A percentile compares a stretch with the other conserved stretches of the same genome.
Conservation (phyloP, 805 yeast genomes). For the Zygoascus tannicola region DNA sequence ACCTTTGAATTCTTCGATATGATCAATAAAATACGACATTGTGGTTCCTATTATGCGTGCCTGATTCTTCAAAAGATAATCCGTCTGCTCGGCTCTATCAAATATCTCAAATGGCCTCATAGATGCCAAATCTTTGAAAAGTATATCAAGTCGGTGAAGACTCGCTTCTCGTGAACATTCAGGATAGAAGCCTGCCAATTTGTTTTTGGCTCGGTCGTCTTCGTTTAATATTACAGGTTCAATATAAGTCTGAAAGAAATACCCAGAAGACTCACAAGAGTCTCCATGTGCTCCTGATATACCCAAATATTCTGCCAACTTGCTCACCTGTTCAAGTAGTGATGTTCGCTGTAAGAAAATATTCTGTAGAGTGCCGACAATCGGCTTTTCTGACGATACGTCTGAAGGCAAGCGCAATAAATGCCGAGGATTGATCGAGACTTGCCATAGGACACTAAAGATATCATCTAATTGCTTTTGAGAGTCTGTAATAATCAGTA, state of each 20-base stretch:
- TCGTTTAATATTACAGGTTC: constrained; percentile 3
- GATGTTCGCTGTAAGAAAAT: constrained; percentile 7
- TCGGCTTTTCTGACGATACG: background rate
- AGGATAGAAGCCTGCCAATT: background rate
- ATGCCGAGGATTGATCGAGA: constrained; percentile 20
- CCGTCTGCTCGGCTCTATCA: constrained; percentile 12
- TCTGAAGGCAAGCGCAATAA: constrained; percentile 11
- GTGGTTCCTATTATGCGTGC: background rate
- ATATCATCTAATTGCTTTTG: constrained; percentile 21
- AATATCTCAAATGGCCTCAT: constrained; percentile 26
- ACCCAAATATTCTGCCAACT: constrained; percentile 25
- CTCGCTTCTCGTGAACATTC: background rate
- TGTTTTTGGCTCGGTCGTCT: background rate
- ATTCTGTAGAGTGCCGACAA: constrained; percentile 12
- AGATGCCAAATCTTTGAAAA: constrained; percentile 21
- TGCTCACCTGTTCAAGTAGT: constrained; percentile 23
- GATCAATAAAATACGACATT: background rate
- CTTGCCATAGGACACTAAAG: constrained; percentile 17
- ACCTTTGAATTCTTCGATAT: constrained; percentile 15
- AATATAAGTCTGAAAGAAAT: constrained; percentile 24
- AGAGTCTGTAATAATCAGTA: constrained; percentile 25
- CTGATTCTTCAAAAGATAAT: constrained; percentile 20
- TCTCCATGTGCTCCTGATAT: constrained; percentile 33
- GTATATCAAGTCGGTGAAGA: constrained; percentile 9
- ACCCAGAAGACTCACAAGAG: constrained; percentile 30